Conservation (phyloP, 2,329 filamentous ascomycete genomes). For the Verticillium tricorpus region DNA sequence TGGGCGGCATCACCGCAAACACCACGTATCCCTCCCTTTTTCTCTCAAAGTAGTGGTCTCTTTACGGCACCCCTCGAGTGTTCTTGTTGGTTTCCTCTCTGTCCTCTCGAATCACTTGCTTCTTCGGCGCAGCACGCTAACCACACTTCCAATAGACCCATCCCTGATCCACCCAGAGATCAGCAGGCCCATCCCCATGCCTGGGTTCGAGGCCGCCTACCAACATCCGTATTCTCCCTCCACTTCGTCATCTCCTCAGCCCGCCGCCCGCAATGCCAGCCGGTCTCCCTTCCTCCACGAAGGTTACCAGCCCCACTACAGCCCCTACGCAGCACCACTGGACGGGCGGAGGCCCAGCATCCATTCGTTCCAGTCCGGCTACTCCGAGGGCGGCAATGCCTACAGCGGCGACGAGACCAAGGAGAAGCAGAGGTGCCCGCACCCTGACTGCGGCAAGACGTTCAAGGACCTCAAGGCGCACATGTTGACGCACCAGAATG, state of each 20-base stretch:
- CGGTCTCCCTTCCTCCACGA: conserved; percentile 64
- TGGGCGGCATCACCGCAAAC: conserved; percentile 23
- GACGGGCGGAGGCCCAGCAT: conserved; percentile 59
- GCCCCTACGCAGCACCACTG: conserved; percentile 45
- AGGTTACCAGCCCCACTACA: conserved; percentile 51
- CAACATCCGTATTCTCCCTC: conserved; percentile 57
- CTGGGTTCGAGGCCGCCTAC: conserved; percentile 43
- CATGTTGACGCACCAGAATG: conserved; percentile 88
- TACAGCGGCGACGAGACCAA: conserved; percentile 60
- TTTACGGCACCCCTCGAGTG: conserved; percentile 46
- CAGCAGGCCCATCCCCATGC: conserved; percentile 42
- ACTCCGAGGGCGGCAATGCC: conserved; percentile 50
- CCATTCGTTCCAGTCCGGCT: conserved; percentile 56
- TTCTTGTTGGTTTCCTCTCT: conserved; percentile 48
- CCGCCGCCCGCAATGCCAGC: conserved; percentile 46
- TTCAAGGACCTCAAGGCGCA: conserved; percentile 94
- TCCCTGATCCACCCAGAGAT: conserved; percentile 54
- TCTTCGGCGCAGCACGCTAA: conserved; percentile 25
- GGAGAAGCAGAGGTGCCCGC: conserved; percentile 70
- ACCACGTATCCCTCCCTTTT: conserved; percentile 37
- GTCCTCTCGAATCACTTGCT: conserved; percentile 16
- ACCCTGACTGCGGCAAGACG: conserved; percentile 76
- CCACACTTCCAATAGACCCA: conserved; percentile 41
- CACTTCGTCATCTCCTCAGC: conserved; percentile 52
- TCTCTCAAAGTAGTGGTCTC: conserved; percentile 48